Evolutionary conservation across 2,329 filamentous ascomycete species (phyloP).

Genomic region (Venturia oleaginea): DNA sequence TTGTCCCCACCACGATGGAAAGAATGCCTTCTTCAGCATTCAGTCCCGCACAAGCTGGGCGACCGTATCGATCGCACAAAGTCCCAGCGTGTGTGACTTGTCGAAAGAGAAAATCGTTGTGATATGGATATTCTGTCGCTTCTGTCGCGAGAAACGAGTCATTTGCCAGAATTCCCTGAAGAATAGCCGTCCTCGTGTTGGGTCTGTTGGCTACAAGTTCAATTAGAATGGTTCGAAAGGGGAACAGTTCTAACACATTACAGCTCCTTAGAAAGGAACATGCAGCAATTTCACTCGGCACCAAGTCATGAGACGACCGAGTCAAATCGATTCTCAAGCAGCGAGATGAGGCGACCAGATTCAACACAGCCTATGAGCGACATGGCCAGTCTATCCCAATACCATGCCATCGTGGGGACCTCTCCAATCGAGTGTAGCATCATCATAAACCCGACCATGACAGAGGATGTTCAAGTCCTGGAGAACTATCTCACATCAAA

Average conservation of each 20-base stretch:
- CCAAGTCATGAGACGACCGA: neutral
- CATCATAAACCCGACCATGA: conserved; percentile 20
- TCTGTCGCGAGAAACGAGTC: conserved; percentile 29
- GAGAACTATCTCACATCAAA: conserved; percentile 31
- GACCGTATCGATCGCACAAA: conserved; percentile 35
- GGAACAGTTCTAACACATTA: too few relatives aligned
- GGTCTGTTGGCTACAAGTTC: neutral
- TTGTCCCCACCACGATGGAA: neutral
- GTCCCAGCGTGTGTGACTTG: conserved; percentile 34
- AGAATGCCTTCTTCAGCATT: neutral
- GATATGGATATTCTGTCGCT: conserved; percentile 33
- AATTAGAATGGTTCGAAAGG: too few relatives aligned
- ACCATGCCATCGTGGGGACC: neutral
- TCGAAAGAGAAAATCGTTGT: conserved; percentile 32
- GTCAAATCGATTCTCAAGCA: neutral
- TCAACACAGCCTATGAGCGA: neutral
- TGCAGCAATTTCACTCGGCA: neutral
- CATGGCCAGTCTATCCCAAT: neutral
- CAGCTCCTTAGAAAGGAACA: neutral
- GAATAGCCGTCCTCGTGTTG: conserved; percentile 16
- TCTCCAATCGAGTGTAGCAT: neutral
- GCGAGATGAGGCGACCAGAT: neutral
- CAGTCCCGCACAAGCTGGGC: neutral
- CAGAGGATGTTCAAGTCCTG: conserved; percentile 33
- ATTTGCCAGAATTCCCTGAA: conserved; percentile 29